Evolutionary conservation across 139 green algal species (phyloP).

Genomic region (Chlorella sp.): DNA sequence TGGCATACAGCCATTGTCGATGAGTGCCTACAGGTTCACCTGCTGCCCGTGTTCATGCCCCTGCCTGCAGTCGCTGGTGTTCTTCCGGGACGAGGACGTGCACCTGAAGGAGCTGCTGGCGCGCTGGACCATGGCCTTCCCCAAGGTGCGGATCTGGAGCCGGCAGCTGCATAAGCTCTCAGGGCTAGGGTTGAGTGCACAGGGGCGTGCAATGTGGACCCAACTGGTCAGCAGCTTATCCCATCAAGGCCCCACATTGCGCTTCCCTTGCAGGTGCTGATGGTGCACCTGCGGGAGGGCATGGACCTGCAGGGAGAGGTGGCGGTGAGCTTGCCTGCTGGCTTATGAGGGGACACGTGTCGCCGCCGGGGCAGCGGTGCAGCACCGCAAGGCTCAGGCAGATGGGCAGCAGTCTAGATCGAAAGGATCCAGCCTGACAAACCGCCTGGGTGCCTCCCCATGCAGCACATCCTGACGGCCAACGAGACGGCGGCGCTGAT

Average conservation of each 20-base stretch:
- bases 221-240: too few species aligned
- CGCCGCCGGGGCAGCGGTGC: too few species aligned
- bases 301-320: conserved; percentile 11
- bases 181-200: too few species aligned
- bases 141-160: neutral
- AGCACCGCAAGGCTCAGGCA: too few species aligned
- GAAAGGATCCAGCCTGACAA: too few species aligned
- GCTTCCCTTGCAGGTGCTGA: conserved; percentile 22
- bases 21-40: too few species aligned
- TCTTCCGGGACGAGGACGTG: conserved; percentile 22
- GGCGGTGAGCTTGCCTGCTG: neutral
- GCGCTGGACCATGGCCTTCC: conserved; percentile 53
- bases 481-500: conserved; percentile 41
- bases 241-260: too few species aligned
- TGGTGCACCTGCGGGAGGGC: conserved; percentile 30
- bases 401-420: neutral
- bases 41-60: neutral
- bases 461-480: conserved; percentile 44
- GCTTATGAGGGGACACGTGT: too few species aligned
- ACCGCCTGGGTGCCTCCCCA: too few species aligned
- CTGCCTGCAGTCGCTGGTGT: conserved; percentile 6
- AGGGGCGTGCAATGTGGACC: too few species aligned
- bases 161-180: too few species aligned
- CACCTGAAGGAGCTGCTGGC: conserved; percentile 44
- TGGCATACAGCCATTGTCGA: too few species aligned